A percentile compares a stretch with the other conserved stretches of the same genome.
Conservation (phyloP, 2,329 filamentous ascomycete species). For the Onygena corvina region DNA sequence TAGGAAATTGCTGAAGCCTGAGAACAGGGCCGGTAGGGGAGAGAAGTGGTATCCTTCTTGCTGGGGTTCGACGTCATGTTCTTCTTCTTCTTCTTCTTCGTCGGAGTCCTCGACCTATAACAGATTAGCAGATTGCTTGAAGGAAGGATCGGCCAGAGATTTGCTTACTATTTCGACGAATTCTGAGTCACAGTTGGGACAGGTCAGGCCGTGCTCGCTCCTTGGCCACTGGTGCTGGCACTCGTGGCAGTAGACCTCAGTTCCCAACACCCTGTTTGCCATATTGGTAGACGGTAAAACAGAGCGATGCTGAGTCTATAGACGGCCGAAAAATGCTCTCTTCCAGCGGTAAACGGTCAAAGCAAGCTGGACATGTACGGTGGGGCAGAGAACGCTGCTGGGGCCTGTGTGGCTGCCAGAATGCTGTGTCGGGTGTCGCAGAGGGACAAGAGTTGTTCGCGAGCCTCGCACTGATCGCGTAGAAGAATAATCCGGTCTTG, state of each 20-base stretch:
- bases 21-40: not conserved
- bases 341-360: no score
- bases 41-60: not conserved
- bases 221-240: slow-evolving; percentile 73
- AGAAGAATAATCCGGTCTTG: no score
- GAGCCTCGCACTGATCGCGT: no score
- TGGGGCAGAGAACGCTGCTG: not conserved
- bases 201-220: slow-evolving; percentile 55
- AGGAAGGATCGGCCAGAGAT: not conserved
- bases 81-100: not conserved
- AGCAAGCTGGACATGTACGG: not conserved
- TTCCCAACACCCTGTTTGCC: slow-evolving; percentile 6
- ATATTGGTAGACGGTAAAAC: not conserved
- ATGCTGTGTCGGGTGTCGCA: not conserved
- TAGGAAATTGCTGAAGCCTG: not conserved
- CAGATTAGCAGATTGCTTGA: not conserved
- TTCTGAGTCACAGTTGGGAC: slow-evolving; percentile 65
- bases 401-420: not conserved
- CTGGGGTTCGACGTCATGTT: no score
- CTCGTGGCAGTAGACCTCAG: slow-evolving; percentile 66
- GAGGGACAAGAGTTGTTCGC: not conserved
- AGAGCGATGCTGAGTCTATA: not conserved
- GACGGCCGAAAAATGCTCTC: not conserved
- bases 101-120: not conserved
- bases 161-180: slow-evolving; percentile 71